Evolutionary conservation across 768 basidiomycete genomes (phyloP), one percentile per base, ranked within the genome.

Genomic region (Naganishia onofrii): DNA sequence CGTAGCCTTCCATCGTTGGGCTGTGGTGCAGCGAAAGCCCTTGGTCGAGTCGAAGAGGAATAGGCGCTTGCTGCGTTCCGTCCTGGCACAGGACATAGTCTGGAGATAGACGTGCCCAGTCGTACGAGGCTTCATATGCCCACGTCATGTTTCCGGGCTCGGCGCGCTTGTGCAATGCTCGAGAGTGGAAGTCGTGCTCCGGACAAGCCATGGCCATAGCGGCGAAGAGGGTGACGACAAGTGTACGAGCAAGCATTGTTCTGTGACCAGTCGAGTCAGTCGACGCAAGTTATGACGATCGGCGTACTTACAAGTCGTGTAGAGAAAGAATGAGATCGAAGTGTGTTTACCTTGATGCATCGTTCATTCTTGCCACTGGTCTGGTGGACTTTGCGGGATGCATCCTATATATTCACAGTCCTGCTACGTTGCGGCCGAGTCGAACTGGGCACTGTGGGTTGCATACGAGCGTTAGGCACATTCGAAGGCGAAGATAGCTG

Each of bases 111-210:
- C 66, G 53, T 23, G 67, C 74, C 74, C 71, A 74, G 64, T 74
- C 68, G 68, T 74, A 74, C 3, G 70, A 72, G 15, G 74, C 74
- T 60, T 74, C 71, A 64, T 74, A 72, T 1, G 74, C 55, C 69
- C 69, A 72, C 0, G 31, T 38, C 31, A 65, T 68, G 17, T 56
- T 57, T 48, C 46, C 54, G 10, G 69, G 29, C 26, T 71, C 70
- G 4, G 74, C 26, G n/a, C 64, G 46, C 34, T 46, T 68, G 65
- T 52, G 69, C 55, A 51, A 48, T 21, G 51, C 31, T 32, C 44
- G 54, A 51, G 53, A 34, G 48, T 71, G 70, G 65, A 69, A 74
- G 38, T 69, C 58, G 66, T 74, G 73, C 10, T 74, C 73, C 51
- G 73, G 67, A 51, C 73, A 74, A n/a, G 70, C 73, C 32, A 71